Evolutionary conservation across 352 stramenopile genomes (phyloP), one percentile per base, ranked within the genome.

Genomic region (Thraustotheca clavata): DNA sequence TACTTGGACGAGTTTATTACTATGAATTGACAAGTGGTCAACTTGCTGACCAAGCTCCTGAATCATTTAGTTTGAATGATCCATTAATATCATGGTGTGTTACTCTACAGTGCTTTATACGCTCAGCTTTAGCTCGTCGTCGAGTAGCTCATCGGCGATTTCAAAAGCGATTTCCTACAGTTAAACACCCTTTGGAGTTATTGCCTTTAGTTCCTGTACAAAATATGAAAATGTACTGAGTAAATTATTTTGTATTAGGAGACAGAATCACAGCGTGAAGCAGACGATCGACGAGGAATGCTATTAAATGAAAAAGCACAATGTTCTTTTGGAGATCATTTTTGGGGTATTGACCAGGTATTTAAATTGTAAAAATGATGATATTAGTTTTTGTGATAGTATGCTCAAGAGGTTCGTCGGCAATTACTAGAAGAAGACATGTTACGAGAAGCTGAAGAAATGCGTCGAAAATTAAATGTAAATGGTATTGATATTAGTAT

Each of bases 291-390:
- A 6, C 57, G 41, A 1, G 36, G 27, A 11, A 39, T 65, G 27
- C 12, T 65, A 32, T 20, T 18, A 4, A 24, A 20, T 0, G 57
- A 65, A 27, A 22, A 22, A 16, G 26, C 16, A 4, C 57, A 65
- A 26, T 65, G 57, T 27, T 16, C 22, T 9, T 11, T 16, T 11
- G 24, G 57, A 29, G 57, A 65, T 27, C 57, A 46, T 4, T 65
- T 65, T 36, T 65, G 57, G 57, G 57, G 57, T 22, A 55, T 65
- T 2, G 57, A 65, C 24, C 35, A 65, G 6, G 57, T 65, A 54
- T 40, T 24, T 9, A 6, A n/a, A 14, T 24, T 9, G 43, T 31
- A 14, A 5, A 3, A 41, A 35, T 31, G 34, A 1, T 18, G 5
- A 8, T 20, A 29, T 27, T 18, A 26, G 54, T 29, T 5, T 50